Conservation (phyloP, 1,284 basidiomycete genomes). For the Irpex lacteus region DNA sequence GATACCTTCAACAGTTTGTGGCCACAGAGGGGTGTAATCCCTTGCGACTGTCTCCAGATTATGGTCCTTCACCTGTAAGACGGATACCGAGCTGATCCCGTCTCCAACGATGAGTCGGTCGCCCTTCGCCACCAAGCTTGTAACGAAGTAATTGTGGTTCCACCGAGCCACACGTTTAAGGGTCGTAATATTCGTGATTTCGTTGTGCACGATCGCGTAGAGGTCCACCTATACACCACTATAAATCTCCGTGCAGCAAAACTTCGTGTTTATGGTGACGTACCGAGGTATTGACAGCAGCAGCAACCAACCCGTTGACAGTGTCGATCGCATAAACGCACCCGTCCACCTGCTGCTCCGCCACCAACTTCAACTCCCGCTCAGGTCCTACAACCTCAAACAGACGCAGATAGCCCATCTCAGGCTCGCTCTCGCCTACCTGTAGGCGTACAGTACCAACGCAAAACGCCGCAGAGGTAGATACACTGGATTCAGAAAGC, state of each 20-base stretch:
- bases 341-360: conserved; percentile 42
- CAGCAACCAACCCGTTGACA: conserved; percentile 52
- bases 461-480: conserved; percentile 35
- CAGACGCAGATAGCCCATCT: conserved; percentile 54
- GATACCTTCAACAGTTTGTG: conserved; percentile 55
- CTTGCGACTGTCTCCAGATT: conserved; percentile 62
- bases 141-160: conserved; percentile 81
- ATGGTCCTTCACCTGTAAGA: conserved; percentile 50
- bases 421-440: conserved; percentile 54
- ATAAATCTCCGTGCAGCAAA: not conserved
- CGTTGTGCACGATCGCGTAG: conserved; percentile 10
- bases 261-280: conserved; percentile 24
- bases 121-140: conserved; percentile 51
- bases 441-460: conserved; percentile 57
- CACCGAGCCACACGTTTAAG: conserved; percentile 55
- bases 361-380: conserved; percentile 24
- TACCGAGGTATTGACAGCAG: conserved; percentile 75
- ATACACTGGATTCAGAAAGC: conserved; percentile 32
- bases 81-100: conserved; percentile 77
- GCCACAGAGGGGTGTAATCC: conserved; percentile 79
- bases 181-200: conserved; percentile 19
- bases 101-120: conserved; percentile 71
- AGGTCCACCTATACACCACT: conserved; percentile 25
- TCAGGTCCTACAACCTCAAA: conserved; percentile 35
- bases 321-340: conserved; percentile 59